Base-by-base conservation (phyloP, 2,329 filamentous ascomycete species). In the Exophiala sideris region DNA sequence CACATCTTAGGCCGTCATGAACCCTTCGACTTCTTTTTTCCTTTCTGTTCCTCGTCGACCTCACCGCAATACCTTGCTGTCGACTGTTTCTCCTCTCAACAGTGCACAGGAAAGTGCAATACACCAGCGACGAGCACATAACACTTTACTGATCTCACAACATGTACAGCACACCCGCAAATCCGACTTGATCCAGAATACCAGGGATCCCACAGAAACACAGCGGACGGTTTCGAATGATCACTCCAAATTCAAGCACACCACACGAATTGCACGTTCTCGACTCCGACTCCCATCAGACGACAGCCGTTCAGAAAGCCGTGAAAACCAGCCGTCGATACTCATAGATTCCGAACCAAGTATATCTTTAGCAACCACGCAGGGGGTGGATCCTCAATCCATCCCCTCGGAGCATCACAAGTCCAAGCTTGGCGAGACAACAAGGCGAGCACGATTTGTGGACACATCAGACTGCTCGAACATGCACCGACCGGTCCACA, bases 401-500 rank as follows among this genome's bases (percentile, higher is more conserved):
- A 45, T 58, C 55, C 34, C 62, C 56, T 48, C 60, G 49, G 56
- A 45, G 7, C 45, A 40, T 3, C 45, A 41, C 14, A 53, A 42
- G 12, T 45, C 46, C 16, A 50, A 40, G 33, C 29, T 20, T 24
- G 14, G 32, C 16, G n/a, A n/a, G 20, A 5, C 46, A n/a, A 14
- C 20, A 33, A 21, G 38, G 20, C 24, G 24, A 40, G 18, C 34
- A 14, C 35, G 33, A 14, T 33, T 7, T 5, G 29, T 36, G 16
- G 29, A 18, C n/a, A 34, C 47, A 8, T 16, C 35, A 2, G 36
- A 29, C 14, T 48, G 21, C 18, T 48, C 41, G 14, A 46, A 60
- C 12, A 60, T 51, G 50, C 36, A 60, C 34, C 54, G 42, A 12
- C 36, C 53, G 29, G 61, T 64, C 11, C 65, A 65, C 36, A 61